Base-by-base conservation (phyloP, 441 rosid species). In the Pelargonium australe region DNA sequence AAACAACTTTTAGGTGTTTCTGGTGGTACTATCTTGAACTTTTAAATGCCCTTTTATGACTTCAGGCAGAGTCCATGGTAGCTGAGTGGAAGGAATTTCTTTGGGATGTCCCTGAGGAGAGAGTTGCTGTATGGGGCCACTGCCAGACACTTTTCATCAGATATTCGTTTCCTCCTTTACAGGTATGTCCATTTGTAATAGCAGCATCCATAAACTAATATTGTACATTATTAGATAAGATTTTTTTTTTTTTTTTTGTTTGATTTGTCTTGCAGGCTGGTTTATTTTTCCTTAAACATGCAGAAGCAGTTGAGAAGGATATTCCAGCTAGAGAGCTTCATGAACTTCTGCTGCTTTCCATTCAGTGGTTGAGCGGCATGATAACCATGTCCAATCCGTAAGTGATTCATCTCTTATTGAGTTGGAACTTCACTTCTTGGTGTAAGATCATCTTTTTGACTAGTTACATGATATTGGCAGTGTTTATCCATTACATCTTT, bases 21-120 rank as follows among this genome's bases (percentile, higher is more conserved):
- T 57, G 25, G 64, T 72, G 63, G 19, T 58, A 65, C 45, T 61
- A 17, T 58, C 40, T 34, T 70, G 31, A 61, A 71, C 47, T 23
- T 2, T 55, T 49, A 14, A 34, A 67, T 60, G 43, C 13, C 55
- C 49, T 75, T 34, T 34, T 34, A 68, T 55, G 44, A 68, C 73
- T 80, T 72, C 79, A 95, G 99, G 99, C 97, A 68, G 99, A 95
- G 82, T 89, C 98, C 74, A 86, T 95, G 98, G 98, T 90, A 73
- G 91, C 91, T 45, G 99, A 92, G 85, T 95, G 99, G 99, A 92
- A 88, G 81, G 98, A 92, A 77, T 95, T 95, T 80, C 99, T 95
- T 63, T 95, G 99, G 99, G 99, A 95, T 86, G 97, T 95, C 76
- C 95, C 95, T 55, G 99, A 95, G 82, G 99, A 95, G 84, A 87